Evolutionary conservation across 1,284 basidiomycete species (phyloP), one percentile per base, ranked within the genome.

Genomic region (Tilletia horrida): DNA sequence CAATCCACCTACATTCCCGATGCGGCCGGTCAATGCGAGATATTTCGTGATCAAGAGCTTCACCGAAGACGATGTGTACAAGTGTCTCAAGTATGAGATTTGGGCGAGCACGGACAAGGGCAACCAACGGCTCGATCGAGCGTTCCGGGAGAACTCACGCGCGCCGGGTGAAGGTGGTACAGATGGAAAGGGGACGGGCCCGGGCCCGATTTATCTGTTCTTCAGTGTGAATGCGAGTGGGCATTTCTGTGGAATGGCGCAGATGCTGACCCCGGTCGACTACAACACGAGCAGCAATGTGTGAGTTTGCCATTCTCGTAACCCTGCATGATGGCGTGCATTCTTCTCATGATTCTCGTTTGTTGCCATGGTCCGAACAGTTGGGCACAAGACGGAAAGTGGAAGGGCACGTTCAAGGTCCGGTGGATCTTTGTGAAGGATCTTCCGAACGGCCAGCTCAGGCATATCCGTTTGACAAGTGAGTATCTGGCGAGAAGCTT

Each of bases 71-170:
- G 80, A 81, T 52, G 77, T 81, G 25, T 73, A 79, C 66, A 75
- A 74, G 29, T 79, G 76, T 40, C 71, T 81, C 61, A 73, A 73
- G 57, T 74, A 79, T 72, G 77, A 77, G 62, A 79, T 81, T 50
- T 81, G 80, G 80, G 77, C 80, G 0, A 77, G 75, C 18, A 81
- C 80, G n/a, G 77, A 80, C 42, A 79, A 80, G 66, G 80, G 80
- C 61, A 81, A 81, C 65, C 70, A 73, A 57, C 72, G 80, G 1
- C 71, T 81, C 62, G 76, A 81, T 68, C 42, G 63, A 9, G 66
- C 66, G n/a, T 67, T 67, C 62, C 40, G 66, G 25, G 66, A 67
- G 27, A 63, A 21, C 43, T 35, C 42, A 35, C 47, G 50, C n/a
- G 27, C 27, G 63, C 45, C 47, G 14, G 31, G 25, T 27, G 47